Conservation (phyloP, 495 filamentous ascomycete species). For the Halenospora varia region DNA sequence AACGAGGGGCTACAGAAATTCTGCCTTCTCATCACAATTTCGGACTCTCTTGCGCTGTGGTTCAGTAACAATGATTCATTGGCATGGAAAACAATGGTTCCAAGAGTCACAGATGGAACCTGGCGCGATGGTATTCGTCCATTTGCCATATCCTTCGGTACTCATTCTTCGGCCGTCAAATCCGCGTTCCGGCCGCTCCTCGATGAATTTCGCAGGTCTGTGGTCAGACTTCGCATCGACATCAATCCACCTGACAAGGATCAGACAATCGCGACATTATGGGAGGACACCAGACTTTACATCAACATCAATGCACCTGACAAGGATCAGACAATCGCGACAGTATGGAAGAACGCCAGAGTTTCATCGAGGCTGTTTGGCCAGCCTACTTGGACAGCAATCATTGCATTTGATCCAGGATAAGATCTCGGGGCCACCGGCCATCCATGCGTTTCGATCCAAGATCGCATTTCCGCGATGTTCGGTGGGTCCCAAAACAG, state of each 20-base stretch:
- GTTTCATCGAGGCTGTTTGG: neutral
- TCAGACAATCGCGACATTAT: neutral
- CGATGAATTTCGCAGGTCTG: too few species aligned
- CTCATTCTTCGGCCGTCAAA: neutral
- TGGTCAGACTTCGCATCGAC: neutral
- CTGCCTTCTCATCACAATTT: neutral
- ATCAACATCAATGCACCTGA: neutral
- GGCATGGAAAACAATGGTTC: neutral
- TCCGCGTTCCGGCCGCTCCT: too few species aligned
- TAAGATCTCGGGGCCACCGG: neutral
- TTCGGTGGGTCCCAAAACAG: neutral
- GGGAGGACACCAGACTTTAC: neutral
- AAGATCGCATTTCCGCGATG: neutral
- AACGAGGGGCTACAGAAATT: neutral
- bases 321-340: neutral
- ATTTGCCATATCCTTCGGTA: too few species aligned
- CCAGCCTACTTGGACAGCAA: neutral
- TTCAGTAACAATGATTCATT: neutral
- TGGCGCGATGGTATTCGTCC: neutral
- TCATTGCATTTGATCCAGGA: neutral
- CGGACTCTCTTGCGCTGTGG: neutral
- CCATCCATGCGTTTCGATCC: neutral
- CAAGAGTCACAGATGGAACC: neutral
- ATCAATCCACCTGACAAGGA: neutral
- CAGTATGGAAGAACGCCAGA: neutral